A percentile compares a stretch with the other conserved stretches of the same genome.
phyloP scores from a whole-genome alignment of 805 yeast genomes.

The Saturnispora sanitii region DNA sequence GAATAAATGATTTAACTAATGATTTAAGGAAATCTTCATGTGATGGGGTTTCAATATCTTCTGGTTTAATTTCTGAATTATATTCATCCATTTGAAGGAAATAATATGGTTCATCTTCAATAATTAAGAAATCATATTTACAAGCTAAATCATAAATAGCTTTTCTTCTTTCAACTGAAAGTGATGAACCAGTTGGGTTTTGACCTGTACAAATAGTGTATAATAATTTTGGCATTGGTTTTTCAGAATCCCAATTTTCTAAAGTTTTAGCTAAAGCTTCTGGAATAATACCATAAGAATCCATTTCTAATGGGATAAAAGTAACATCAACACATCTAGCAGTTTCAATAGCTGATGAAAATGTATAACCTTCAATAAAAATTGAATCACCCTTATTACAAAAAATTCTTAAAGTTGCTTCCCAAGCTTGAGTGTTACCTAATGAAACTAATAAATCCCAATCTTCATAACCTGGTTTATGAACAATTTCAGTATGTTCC shows the following conservation, averaged over 20 bases:
- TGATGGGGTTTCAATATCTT: conserved; percentile 21
- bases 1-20: conserved; percentile 65
- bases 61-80: conserved; percentile 33
- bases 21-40: conserved; percentile 61
- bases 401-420: conserved; percentile 59
- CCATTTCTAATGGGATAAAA: conserved; percentile 60
- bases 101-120: conserved; percentile 97
- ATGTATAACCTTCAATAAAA: conserved; percentile 68
- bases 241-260: conserved; percentile 44
- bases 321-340: conserved; percentile 52
- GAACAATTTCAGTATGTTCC: conserved; percentile 63
- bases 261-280: conserved; percentile 44
- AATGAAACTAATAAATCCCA: conserved; percentile 68
- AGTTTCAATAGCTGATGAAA: conserved; percentile 64
- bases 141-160: conserved; percentile 69
- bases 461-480: conserved; percentile 44
- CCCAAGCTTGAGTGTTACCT: conserved; percentile 94
- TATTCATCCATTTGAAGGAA: conserved; percentile 88
- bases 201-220: conserved; percentile 95
- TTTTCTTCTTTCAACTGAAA: conserved; percentile 66
- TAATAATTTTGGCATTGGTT: conserved; percentile 68
- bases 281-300: conserved; percentile 53
- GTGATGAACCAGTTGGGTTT: conserved; percentile 92
- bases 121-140: conserved; percentile 74
- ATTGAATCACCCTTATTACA: conserved; percentile 52